These are phyloP conservation scores for Sporisorium scitamineum DNA, from an alignment of 1,284 basidiomycete genomes.

Conservation along the genomic window DNA sequence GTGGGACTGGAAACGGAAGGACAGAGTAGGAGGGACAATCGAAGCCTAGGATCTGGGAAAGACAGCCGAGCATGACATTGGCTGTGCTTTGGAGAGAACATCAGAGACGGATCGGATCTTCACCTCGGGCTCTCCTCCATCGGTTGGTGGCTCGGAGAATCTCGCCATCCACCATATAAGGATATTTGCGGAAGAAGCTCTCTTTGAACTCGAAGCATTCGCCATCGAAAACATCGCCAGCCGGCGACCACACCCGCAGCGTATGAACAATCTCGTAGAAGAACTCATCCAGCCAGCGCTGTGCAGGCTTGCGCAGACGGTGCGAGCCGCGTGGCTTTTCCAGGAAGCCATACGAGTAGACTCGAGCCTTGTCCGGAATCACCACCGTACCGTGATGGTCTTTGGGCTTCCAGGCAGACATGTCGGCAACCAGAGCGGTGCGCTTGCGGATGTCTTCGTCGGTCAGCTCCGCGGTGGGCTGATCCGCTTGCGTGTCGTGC, in stretches of 20 bases:
- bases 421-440: slow-evolving; percentile 44
- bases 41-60: too few relatives aligned
- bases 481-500: neutral
- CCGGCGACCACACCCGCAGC: slow-evolving; percentile 47
- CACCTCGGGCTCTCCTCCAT: slow-evolving; percentile 48
- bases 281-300: slow-evolving; percentile 46
- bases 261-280: slow-evolving; percentile 44
- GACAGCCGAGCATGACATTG: neutral
- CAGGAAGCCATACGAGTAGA: slow-evolving; percentile 46
- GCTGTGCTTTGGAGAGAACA: too few relatives aligned
- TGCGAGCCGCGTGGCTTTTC: slow-evolving; percentile 50
- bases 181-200: slow-evolving; percentile 54
- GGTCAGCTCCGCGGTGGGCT: slow-evolving; percentile 12
- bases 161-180: slow-evolving; percentile 48
- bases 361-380: slow-evolving; percentile 38
- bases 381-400: slow-evolving; percentile 27
- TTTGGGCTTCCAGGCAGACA: slow-evolving; percentile 43
- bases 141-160: slow-evolving; percentile 50
- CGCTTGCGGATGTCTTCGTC: slow-evolving; percentile 37
- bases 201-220: slow-evolving; percentile 54
- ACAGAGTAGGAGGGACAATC: neutral
- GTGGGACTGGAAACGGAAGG: neutral
- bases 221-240: slow-evolving; percentile 48
- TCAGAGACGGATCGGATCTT: slow-evolving; percentile 48
- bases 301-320: slow-evolving; percentile 44